Conservation (phyloP, 805 yeast genomes). For the Cyberlindnera japonica region DNA sequence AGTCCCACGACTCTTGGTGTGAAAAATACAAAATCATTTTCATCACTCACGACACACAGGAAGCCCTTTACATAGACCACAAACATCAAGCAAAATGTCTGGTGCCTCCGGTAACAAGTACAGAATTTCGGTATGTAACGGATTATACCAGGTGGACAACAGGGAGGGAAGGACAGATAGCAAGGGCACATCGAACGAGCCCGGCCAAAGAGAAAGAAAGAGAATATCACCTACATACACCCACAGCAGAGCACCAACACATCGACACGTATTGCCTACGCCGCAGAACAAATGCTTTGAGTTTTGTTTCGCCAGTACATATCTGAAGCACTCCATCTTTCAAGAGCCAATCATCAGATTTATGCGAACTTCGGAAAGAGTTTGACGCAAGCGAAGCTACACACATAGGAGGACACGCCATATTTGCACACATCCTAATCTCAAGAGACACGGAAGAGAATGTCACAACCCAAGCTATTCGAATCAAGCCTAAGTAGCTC, state of each 20-base stretch:
- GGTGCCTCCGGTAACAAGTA: conserved; percentile 99
- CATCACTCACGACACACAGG: conserved; percentile 11
- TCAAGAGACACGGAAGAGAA: too few relatives aligned
- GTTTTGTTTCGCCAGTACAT: too few relatives aligned
- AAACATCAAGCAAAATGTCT: conserved; percentile 53
- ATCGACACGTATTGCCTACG: too few relatives aligned
- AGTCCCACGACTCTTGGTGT: conserved; percentile 18
- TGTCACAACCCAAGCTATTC: too few relatives aligned
- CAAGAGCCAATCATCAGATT: not conserved
- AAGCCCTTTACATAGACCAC: conserved; percentile 3
- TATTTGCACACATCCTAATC: too few relatives aligned
- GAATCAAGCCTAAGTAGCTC: too few relatives aligned
- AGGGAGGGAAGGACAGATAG: not conserved
- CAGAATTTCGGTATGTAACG: conserved; percentile 92
- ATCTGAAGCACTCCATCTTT: not conserved
- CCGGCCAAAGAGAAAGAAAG: not conserved
- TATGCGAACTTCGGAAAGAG: not conserved
- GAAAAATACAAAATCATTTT: conserved; percentile 23
- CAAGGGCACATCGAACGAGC: not conserved
- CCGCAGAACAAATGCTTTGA: too few relatives aligned
- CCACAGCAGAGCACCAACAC: too few relatives aligned
- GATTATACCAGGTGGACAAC: conserved; percentile 3
- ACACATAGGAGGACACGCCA: not conserved
- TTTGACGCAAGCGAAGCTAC: not conserved
- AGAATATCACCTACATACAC: too few relatives aligned